Conservation (phyloP, 345 rosid species). For the Litchi chinensis region DNA sequence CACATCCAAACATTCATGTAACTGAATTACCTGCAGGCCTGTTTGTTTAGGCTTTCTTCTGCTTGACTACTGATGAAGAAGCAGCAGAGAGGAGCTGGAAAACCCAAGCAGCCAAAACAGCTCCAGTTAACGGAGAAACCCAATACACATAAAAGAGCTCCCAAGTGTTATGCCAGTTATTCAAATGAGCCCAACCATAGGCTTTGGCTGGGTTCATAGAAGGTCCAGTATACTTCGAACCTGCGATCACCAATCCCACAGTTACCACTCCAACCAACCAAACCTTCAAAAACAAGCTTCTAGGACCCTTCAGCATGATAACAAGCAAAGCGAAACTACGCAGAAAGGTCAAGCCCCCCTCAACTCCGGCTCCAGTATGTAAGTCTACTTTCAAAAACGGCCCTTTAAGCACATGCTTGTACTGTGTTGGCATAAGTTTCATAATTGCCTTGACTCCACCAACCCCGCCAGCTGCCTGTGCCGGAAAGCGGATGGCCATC, state of each 20-base stretch:
- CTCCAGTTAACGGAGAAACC: conserved; percentile 61
- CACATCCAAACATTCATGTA: not conserved
- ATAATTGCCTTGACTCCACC: conserved; percentile 25
- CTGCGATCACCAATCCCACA: conserved; percentile 41
- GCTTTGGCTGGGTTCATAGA: conserved; percentile 81
- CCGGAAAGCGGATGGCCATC: conserved; percentile 42
- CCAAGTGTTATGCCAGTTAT: conserved; percentile 64
- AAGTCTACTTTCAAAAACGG: conserved; percentile 61
- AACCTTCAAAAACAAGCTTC: conserved; percentile 39
- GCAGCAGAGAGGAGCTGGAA: conserved; percentile 37
- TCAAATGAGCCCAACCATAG: conserved; percentile 72
- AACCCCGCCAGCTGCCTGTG: conserved; percentile 35
- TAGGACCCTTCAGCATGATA: conserved; percentile 56
- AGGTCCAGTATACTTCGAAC: conserved; percentile 65
- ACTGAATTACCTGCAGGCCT: not conserved
- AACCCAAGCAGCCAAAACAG: conserved; percentile 49
- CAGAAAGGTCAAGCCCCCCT: conserved; percentile 52
- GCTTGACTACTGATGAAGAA: conserved; percentile 15
- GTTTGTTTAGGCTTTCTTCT: conserved; percentile 27
- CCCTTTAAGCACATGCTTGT: conserved; percentile 49
- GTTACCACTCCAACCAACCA: conserved; percentile 56
- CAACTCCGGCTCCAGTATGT: conserved; percentile 64
- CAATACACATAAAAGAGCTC: conserved; percentile 70
- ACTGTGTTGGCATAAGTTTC: conserved; percentile 50
- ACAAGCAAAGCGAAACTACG: conserved; percentile 44